These are phyloP conservation scores for sunflower (Helianthus annuus) DNA, from an alignment of 129 eudicot genomes.

Conservation along the genomic window HanXRQr2.0-SUNRISE NC_035433.2:96011041-96011540, in stretches of 20 bases:
- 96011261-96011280: not conserved
- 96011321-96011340: constrained; percentile 77
- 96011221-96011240: not conserved
- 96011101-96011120: constrained; percentile 41
- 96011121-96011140: not conserved
- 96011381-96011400: constrained; percentile 71
- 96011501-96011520: constrained; percentile 46
- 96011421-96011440: constrained; percentile 74
- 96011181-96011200: not conserved
- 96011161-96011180: not conserved
- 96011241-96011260: not conserved
- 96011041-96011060: constrained; percentile 70
- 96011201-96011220: not conserved
- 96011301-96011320: constrained; percentile 73
- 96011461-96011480: constrained; percentile 68
- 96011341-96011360: constrained; percentile 65
- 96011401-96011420: constrained; percentile 68
- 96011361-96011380: constrained; percentile 46
- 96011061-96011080: constrained; percentile 66
- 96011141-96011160: not conserved
- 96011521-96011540: constrained; percentile 63
- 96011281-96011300: constrained; percentile 26
- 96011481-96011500: constrained; percentile 49
- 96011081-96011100: constrained; percentile 91
- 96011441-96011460: constrained; percentile 85